These are phyloP conservation scores for Trichosporon ovoides DNA, from an alignment of 1,284 basidiomycete species.

Conservation along the genomic window DNA sequence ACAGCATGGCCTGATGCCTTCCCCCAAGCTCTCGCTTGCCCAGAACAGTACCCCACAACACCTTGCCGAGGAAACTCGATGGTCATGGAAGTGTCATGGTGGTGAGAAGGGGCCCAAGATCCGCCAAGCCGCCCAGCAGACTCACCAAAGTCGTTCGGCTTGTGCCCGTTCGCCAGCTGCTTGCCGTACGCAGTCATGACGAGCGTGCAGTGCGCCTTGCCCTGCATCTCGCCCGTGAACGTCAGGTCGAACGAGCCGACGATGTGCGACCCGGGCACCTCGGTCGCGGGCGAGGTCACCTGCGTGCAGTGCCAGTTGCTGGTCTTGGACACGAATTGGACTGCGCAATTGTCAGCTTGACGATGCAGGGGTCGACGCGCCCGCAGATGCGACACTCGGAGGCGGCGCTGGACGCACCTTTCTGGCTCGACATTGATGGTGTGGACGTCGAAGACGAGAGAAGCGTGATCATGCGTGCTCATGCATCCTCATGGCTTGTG, in stretches of 20 bases:
- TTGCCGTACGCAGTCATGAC: slow-evolving; percentile 3
- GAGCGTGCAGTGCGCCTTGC: slow-evolving; percentile 1
- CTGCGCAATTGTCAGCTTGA: not conserved
- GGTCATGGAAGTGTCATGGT: too few species aligned
- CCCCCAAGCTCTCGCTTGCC: too few species aligned
- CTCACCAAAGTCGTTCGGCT: slow-evolving; percentile 4
- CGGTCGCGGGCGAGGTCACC: not conserved
- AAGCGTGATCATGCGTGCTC: not conserved
- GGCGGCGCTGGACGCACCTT: too few species aligned
- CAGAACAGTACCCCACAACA: too few species aligned
- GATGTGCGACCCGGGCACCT: slow-evolving; percentile 2
- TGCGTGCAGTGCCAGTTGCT: slow-evolving; percentile 5
- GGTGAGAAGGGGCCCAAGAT: too few species aligned
- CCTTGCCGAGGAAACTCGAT: too few species aligned
- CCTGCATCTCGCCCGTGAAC: not conserved
- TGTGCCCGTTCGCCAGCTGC: slow-evolving; percentile 3
- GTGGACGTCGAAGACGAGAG: not conserved
- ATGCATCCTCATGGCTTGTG: not conserved
- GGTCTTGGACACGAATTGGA: not conserved
- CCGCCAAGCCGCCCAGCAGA: not conserved
- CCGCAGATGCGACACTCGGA: too few species aligned
- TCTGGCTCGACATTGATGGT: not conserved
- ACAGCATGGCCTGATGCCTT: too few species aligned
- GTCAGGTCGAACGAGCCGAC: not conserved
- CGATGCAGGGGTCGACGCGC: too few species aligned